Evolutionary conservation across 1,284 basidiomycete genomes (phyloP), one percentile per base, ranked within the genome.

Genomic region (Neonothopanus nambi): DNA sequence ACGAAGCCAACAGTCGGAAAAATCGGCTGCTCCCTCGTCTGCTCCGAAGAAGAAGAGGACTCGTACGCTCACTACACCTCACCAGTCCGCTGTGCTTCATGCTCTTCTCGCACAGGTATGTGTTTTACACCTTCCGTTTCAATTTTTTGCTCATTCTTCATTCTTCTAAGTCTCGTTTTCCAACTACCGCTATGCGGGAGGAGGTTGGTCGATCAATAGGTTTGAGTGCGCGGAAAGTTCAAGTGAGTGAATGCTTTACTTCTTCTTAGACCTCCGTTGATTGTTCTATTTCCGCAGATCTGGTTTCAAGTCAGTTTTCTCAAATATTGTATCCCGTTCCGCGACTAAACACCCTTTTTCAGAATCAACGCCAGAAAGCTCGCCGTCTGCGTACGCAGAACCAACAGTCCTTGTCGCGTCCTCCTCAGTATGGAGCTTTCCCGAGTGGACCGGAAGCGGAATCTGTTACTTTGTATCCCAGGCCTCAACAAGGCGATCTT

Each of bases 291-390:
- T 53, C 51, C 57, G 53, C 63, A 91, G 89, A 89, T 91, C 59
- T 91, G 89, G 89, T 91, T 91, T 69, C 89, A 91, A 79, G 89
- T 87, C 63, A 65, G 15, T 21, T 26, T 51, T 24, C 40, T 51
- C 51, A 52, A 28, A 12, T 30, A 15, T 15, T n/a, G n/a, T n/a
- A n/a, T n/a, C n/a, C 35, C 38, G 3, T 51, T 37, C 37, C 40
- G 48, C 49, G 30, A 13, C 30, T 33, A 33, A 33, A 11, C 30
- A 35, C 30, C 53, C 54, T 48, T 51, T 56, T 57, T 57, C 62
- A 90, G 88, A 90, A 90, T 65, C 87, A 90, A 65, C 81, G 87
- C 56, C 88, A 91, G 73, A 91, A 91, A 65, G 86, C 88, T 11
- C 78, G 87, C 62, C 83, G 85, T 48, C 88, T 86, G 39, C 81